Percentiles rank a stretch among this genome's conserved stretches.
Conservation (phyloP, 305 asterid genomes). For the Fraxinus dipetala region DNA sequence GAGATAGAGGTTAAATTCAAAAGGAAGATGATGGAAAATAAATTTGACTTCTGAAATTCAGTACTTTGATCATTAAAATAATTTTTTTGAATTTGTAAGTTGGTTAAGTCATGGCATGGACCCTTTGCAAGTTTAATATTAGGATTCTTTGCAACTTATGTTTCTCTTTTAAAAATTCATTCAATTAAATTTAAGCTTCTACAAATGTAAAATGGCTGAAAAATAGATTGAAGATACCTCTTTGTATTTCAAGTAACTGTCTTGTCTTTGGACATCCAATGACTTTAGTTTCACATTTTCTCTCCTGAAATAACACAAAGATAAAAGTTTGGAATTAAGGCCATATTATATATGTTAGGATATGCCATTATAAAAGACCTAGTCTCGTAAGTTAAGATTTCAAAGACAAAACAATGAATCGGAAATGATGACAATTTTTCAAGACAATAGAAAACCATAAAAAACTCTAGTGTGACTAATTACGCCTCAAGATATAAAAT, state of each 20-base stretch:
- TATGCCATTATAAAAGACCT: neutral
- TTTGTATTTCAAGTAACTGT: conserved; percentile 86
- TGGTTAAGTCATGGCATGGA: no score
- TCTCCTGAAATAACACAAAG: conserved; percentile 45
- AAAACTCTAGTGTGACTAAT: no score
- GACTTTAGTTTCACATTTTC: conserved; percentile 74
- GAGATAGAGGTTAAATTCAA: conserved; percentile 7
- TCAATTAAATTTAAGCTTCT: no score
- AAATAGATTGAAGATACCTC: conserved; percentile 40
- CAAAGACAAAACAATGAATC: conserved; percentile 4
- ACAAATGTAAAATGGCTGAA: no score
- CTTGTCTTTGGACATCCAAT: conserved; percentile 99
- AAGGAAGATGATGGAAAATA: neutral
- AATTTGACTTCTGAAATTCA: neutral
- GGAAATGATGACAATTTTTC: neutral
- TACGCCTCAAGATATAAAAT: no score
- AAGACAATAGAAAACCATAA: neutral
- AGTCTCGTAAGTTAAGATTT: neutral
- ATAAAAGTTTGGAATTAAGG: neutral
- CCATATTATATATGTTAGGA: neutral
- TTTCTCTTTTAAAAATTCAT: no score
- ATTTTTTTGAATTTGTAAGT: no score
- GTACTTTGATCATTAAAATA: neutral
- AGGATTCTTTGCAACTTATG: no score
- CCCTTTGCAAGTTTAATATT: no score